A percentile compares a stretch with the other conserved stretches of the same genome.
Conservation (phyloP, 441 rosid genomes). For the Aquilaria agallochum region DNA sequence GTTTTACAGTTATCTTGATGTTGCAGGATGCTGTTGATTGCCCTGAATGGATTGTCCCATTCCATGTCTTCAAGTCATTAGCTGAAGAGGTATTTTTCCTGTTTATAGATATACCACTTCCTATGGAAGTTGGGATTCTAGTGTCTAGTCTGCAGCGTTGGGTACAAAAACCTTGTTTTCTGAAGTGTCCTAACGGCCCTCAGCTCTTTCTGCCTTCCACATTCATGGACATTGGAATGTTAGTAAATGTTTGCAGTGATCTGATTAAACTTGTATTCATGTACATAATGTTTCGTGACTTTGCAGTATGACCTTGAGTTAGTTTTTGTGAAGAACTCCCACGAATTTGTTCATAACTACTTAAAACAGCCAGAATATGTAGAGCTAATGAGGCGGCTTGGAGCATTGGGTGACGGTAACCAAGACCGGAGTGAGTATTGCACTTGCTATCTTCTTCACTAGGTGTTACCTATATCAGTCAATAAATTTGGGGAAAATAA, state of each 20-base stretch:
- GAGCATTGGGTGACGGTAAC: slow-evolving; percentile 97
- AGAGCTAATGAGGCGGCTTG: slow-evolving; percentile 90
- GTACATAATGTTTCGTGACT: slow-evolving; percentile 9
- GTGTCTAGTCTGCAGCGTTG: neutral
- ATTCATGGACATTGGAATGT: too few relatives aligned
- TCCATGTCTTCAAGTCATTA: slow-evolving; percentile 79
- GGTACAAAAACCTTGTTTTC: neutral
- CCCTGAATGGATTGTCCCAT: slow-evolving; percentile 98
- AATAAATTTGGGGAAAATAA: too few relatives aligned
- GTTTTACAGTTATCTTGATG: slow-evolving; percentile 1
- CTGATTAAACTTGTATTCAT: neutral
- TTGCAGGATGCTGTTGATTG: slow-evolving; percentile 95
- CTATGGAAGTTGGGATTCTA: neutral
- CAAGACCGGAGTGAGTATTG: slow-evolving; percentile 68
- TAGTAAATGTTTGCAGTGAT: too few relatives aligned
- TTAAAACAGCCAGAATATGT: slow-evolving; percentile 67
- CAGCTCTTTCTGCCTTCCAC: neutral
- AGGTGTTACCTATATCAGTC: too few relatives aligned
- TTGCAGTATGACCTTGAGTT: slow-evolving; percentile 86
- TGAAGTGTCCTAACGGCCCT: neutral
- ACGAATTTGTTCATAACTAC: slow-evolving; percentile 89
- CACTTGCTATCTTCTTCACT: neutral
- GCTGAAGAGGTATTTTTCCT: slow-evolving; percentile 77
- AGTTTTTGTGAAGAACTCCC: slow-evolving; percentile 84
- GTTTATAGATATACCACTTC: slow-evolving; percentile 2